Evolutionary conservation across 176 grass and related monocot species (phyloP).

Genomic region (Paspalum vaginatum): DNA sequence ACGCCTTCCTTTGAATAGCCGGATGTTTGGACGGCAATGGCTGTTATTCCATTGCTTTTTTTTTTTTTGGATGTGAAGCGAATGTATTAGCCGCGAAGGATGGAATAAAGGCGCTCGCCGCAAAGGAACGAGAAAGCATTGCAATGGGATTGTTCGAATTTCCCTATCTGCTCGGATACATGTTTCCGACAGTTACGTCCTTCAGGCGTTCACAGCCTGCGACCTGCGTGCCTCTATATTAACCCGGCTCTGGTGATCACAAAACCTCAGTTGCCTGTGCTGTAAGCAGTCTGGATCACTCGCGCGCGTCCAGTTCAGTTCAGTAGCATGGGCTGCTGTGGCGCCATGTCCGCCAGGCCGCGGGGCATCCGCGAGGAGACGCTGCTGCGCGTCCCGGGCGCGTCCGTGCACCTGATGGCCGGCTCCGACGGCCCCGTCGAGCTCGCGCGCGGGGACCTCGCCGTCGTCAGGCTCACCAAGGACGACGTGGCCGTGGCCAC

Average conservation of each 20-base stretch:
- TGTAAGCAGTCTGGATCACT: background rate
- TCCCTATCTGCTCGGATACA: background rate
- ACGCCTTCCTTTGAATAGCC: no score
- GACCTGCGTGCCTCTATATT: background rate
- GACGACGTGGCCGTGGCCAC: conserved; percentile 62
- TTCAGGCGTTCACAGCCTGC: background rate
- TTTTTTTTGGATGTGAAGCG: conserved; percentile 16
- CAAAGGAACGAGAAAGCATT: conserved; percentile 52
- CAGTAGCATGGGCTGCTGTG: conserved; percentile 62
- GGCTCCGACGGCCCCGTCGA: conserved; percentile 52
- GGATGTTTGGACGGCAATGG: conserved; percentile 15
- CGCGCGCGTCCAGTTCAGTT: background rate
- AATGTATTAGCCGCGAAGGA: conserved; percentile 55
- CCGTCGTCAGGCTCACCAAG: conserved; percentile 57
- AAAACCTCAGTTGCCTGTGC: background rate
- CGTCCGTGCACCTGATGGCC: conserved; percentile 63
- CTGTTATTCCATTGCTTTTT: conserved; percentile 42
- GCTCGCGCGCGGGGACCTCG: conserved; percentile 67
- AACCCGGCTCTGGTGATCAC: background rate
- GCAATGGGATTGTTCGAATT: conserved; percentile 56
- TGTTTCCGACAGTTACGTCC: conserved; percentile 11
- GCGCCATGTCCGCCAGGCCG: conserved; percentile 40
- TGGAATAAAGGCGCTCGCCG: conserved; percentile 68
- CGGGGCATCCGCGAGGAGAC: conserved; percentile 61
- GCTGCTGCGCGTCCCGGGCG: conserved; percentile 68